Conservation (phyloP, 345 rosid genomes). For the Populus tremula region DNA sequence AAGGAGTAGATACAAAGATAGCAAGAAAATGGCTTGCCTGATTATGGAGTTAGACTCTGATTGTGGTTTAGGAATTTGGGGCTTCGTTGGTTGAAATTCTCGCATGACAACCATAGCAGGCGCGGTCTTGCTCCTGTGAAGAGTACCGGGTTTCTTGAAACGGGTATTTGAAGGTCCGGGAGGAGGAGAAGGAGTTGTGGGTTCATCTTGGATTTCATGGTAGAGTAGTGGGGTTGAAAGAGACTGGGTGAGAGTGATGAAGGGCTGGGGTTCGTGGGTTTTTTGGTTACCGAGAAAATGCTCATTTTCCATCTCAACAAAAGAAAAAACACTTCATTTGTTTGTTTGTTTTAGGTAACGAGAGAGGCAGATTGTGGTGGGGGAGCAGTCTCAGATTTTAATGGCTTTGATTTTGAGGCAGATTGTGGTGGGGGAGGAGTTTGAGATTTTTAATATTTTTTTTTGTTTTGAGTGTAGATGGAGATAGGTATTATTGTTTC, state of each 20-base stretch:
- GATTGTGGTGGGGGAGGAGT: too few relatives aligned
- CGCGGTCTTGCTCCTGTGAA: slow-evolving; percentile 72
- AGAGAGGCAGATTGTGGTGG: too few relatives aligned
- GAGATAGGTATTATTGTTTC: rapidly evolving
- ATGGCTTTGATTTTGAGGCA: too few relatives aligned
- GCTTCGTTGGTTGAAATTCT: slow-evolving; percentile 26
- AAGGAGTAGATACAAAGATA: slow-evolving; percentile 30
- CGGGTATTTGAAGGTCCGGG: background rate
- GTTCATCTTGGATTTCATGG: slow-evolving; percentile 5
- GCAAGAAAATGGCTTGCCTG: slow-evolving; percentile 30
- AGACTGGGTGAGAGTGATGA: background rate
- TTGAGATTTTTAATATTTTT: too few relatives aligned
- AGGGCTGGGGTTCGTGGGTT: background rate
- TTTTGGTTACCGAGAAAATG: background rate
- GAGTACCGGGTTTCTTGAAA: slow-evolving; percentile 35
- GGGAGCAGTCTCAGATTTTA: too few relatives aligned
- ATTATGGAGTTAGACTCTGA: slow-evolving; percentile 29
- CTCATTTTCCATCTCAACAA: background rate
- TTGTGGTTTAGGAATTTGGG: slow-evolving; percentile 27
- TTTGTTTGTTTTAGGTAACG: background rate
- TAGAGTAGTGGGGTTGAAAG: background rate
- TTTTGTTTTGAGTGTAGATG: too few relatives aligned
- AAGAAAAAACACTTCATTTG: background rate
- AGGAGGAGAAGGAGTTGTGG: background rate
- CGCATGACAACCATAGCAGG: slow-evolving; percentile 73